Conservation (phyloP, 2,329 filamentous ascomycete genomes). For the Fusarium longipes region DNA sequence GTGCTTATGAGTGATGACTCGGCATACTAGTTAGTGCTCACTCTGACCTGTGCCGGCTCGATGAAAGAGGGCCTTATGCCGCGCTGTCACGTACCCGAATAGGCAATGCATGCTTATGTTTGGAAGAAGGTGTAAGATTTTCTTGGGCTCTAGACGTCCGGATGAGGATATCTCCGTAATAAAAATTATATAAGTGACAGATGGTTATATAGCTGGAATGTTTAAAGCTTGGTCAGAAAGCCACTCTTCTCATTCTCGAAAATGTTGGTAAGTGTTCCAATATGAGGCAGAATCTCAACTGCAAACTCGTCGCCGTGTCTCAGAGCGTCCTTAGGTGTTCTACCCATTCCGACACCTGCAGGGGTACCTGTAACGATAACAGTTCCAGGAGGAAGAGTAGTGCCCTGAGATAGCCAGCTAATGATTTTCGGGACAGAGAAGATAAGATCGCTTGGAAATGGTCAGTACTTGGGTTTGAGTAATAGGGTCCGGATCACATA, state of each 20-base stretch:
- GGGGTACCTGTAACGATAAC: slow-evolving; percentile 76
- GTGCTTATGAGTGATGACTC: not conserved
- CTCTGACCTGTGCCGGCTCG: not conserved
- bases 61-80: not conserved
- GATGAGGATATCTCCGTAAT: not conserved
- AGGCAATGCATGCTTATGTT: not conserved
- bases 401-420: slow-evolving; percentile 68
- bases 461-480: not conserved
- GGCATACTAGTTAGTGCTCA: slow-evolving; percentile 10
- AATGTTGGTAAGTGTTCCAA: slow-evolving; percentile 56
- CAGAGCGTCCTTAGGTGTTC: slow-evolving; percentile 72
- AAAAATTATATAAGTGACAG: not conserved
- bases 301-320: slow-evolving; percentile 71
- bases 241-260: slow-evolving; percentile 43
- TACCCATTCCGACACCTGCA: slow-evolving; percentile 76
- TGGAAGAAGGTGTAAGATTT: not conserved
- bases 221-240: slow-evolving; percentile 24
- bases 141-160: not conserved
- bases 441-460: slow-evolving; percentile 64
- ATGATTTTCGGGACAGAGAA: slow-evolving; percentile 70
- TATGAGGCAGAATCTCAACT: slow-evolving; percentile 56
- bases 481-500: slow-evolving; percentile 37
- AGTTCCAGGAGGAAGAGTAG: slow-evolving; percentile 70
- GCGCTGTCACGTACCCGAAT: not conserved
- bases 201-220: not conserved